These are phyloP conservation scores for Coemansia sp. DNA, from an alignment of 192 early-diverging fungal species.

Conservation along the genomic window DNA sequence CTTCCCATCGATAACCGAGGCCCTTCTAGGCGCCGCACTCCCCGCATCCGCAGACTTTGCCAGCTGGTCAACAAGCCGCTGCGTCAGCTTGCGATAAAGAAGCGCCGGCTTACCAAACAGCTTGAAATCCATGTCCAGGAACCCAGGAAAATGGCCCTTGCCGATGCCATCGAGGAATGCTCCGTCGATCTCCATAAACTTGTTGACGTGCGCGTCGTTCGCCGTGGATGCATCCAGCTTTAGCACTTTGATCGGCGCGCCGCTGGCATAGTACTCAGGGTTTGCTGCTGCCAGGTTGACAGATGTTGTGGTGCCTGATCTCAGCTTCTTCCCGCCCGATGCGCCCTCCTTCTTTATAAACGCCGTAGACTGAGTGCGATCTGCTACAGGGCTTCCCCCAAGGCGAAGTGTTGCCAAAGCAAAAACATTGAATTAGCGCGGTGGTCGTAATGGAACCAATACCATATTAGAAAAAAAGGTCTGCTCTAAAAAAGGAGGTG, in stretches of 20 bases:
- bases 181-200: conserved; percentile 26
- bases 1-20: conserved; percentile 35
- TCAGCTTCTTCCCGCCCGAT: conserved; percentile 8
- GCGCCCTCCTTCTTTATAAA: conserved; percentile 26
- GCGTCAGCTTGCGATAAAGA: conserved; percentile 38
- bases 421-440: no score
- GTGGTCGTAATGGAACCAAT: no score
- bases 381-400: no score
- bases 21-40: conserved; percentile 15
- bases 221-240: conserved; percentile 20
- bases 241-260: conserved; percentile 4
- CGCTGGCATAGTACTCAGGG: conserved; percentile 27
- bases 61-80: conserved; percentile 32
- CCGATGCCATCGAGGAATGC: conserved; percentile 30
- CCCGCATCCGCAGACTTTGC: neutral
- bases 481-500: no score
- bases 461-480: no score
- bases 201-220: conserved; percentile 13
- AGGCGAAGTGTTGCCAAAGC: no score
- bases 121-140: conserved; percentile 36
- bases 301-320: conserved; percentile 31
- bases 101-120: conserved; percentile 44
- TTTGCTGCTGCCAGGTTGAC: conserved; percentile 38
- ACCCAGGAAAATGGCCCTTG: conserved; percentile 27
- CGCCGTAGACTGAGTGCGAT: conserved; percentile 40